These are phyloP conservation scores for Postia placenta DNA, from an alignment of 768 basidiomycete species.

Conservation along the genomic window DNA sequence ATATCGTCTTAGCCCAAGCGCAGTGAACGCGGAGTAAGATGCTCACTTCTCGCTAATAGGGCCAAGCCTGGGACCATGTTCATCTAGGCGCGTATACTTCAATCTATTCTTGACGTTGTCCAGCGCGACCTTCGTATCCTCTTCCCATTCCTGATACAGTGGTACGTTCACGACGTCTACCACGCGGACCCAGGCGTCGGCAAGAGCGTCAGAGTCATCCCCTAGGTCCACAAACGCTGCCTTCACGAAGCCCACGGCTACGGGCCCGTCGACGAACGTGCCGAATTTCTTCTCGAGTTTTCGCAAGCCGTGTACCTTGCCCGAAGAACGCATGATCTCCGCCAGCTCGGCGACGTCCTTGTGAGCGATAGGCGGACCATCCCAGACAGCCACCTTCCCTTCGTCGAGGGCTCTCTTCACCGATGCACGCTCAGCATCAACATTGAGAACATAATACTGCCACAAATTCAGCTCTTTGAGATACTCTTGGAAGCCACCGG, in stretches of 20 bases:
- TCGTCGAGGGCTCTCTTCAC: slow-evolving; percentile 50
- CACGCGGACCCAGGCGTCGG: slow-evolving; percentile 68
- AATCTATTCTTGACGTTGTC: slow-evolving; percentile 71
- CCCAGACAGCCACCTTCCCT: slow-evolving; percentile 49
- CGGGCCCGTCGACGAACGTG: slow-evolving; percentile 50
- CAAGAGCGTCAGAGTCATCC: slow-evolving; percentile 45
- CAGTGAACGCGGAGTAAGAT: not conserved
- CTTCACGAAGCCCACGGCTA: slow-evolving; percentile 71
- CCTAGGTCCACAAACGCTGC: slow-evolving; percentile 52
- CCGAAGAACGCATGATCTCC: slow-evolving; percentile 45
- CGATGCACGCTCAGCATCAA: slow-evolving; percentile 51
- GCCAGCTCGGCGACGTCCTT: slow-evolving; percentile 65
- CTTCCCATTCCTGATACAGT: slow-evolving; percentile 82
- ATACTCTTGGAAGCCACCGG: slow-evolving; percentile 53
- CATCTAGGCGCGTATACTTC: slow-evolving; percentile 76
- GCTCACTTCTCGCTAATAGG: slow-evolving; percentile 70
- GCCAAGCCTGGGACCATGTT: slow-evolving; percentile 78
- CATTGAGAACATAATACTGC: slow-evolving; percentile 92
- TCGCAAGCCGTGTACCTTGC: slow-evolving; percentile 53
- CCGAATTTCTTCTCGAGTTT: slow-evolving; percentile 62
- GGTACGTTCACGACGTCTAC: slow-evolving; percentile 87
- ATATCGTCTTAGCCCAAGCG: too few species aligned
- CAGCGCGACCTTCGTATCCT: slow-evolving; percentile 70
- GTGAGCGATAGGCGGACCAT: slow-evolving; percentile 48
- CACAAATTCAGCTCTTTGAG: slow-evolving; percentile 71